These are phyloP conservation scores for Eucalyptus marginata DNA, from an alignment of 345 rosid genomes.

Conservation along the genomic window DNA sequence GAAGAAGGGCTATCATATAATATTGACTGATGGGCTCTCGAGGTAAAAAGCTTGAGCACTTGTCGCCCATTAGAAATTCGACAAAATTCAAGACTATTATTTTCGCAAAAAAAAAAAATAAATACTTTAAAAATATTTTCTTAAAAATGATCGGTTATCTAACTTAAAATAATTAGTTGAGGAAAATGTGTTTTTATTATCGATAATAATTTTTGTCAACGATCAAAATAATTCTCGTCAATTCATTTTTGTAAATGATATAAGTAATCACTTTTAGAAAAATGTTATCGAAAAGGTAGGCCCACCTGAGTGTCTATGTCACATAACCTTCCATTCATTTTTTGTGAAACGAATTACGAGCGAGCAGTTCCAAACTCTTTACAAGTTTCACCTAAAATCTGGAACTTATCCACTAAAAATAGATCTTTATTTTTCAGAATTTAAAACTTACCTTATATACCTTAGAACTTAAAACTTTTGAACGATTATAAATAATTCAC, in stretches of 20 bases:
- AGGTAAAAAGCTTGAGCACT: neutral
- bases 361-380: fast-evolving
- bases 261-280: neutral
- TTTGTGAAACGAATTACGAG: fast-evolving
- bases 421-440: fast-evolving
- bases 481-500: fast-evolving
- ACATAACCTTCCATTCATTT: fast-evolving
- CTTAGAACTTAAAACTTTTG: too few relatives aligned
- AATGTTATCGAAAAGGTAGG: neutral
- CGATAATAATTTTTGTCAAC: fast-evolving
- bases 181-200: neutral
- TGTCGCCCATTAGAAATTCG: neutral
- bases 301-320: fast-evolving
- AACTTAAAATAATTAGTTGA: neutral
- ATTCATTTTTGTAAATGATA: neutral
- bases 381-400: fast-evolving
- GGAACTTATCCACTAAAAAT: fast-evolving
- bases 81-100: neutral
- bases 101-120: neutral
- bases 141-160: neutral
- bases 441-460: fast-evolving
- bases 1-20: neutral
- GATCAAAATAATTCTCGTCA: fast-evolving
- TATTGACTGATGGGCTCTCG: neutral
- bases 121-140: neutral